Evolutionary conservation across 345 rosid species (phyloP).

Genomic region (Toxicodendron radicans): DNA sequence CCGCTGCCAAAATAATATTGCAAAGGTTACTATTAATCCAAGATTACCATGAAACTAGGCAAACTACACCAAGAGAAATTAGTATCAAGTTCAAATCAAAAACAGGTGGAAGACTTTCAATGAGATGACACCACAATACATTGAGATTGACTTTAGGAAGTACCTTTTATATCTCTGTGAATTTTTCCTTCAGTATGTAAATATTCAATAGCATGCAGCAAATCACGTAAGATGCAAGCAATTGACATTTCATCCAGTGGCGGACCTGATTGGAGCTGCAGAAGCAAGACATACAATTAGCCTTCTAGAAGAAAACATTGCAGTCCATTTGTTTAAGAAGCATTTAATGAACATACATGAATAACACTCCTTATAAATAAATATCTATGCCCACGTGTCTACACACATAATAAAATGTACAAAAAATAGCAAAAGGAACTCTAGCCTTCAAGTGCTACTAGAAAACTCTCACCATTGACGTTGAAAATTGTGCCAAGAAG

Average conservation of each 20-base stretch:
- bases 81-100: neutral
- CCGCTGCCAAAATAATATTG: constrained; percentile 63
- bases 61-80: constrained; percentile 9
- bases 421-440: neutral
- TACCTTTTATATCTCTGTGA: constrained; percentile 99
- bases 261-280: constrained; percentile 91
- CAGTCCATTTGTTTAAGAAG: neutral
- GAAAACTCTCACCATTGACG: neutral
- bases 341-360: neutral
- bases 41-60: constrained; percentile 17
- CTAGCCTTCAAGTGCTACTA: neutral
- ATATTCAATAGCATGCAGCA: constrained; percentile 97
- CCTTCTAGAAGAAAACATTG: constrained; percentile 14
- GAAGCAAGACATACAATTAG: constrained; percentile 24
- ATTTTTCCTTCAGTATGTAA: constrained; percentile 93
- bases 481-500: neutral
- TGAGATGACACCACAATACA: neutral
- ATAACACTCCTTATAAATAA: neutral
- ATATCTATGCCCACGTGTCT: constrained; percentile 5
- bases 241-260: constrained; percentile 95
- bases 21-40: constrained; percentile 28
- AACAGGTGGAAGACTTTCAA: neutral
- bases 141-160: neutral
- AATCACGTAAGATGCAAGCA: constrained; percentile 85
- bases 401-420: constrained; percentile 1